phyloP scores from a whole-genome alignment of 352 stramenopile genomes.

The Phytopythium oedochilum region DNA sequence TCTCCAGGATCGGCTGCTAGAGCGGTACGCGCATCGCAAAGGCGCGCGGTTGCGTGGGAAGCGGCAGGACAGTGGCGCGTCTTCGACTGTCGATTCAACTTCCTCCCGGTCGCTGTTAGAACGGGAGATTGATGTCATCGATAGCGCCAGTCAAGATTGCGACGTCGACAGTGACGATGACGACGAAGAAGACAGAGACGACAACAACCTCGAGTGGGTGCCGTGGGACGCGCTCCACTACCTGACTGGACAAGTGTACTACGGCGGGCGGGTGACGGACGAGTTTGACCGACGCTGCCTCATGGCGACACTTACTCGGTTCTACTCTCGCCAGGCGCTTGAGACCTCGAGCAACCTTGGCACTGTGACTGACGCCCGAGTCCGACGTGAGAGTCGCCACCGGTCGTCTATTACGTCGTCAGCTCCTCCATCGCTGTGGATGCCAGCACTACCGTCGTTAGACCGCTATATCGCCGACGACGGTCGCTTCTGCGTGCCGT shows the following conservation, averaged over 20 bases:
- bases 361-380: background rate
- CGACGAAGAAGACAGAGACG: background rate
- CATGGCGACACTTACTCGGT: conserved; percentile 58
- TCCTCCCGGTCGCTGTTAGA: background rate
- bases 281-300: conserved; percentile 76
- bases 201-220: conserved; percentile 11
- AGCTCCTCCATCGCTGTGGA: background rate
- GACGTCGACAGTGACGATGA: conserved; percentile 1
- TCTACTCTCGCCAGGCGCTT: conserved; percentile 33
- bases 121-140: background rate
- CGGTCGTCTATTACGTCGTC: background rate
- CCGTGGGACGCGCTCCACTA: conserved; percentile 79
- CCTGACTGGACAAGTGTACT: conserved; percentile 78
- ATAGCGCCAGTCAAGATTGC: background rate
- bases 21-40: conserved; percentile 3
- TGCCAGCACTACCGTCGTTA: conserved; percentile 1
- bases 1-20: conserved; percentile 46
- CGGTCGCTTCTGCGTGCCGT: conserved; percentile 35
- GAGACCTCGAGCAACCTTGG: background rate
- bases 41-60: background rate
- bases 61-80: background rate
- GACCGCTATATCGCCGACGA: conserved; percentile 15
- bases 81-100: background rate
- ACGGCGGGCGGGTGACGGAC: conserved; percentile 76
- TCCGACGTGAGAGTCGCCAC: background rate